Base-by-base conservation (phyloP, 2,329 filamentous ascomycete genomes). In the Purpureocillium takamizusanense region DNA sequence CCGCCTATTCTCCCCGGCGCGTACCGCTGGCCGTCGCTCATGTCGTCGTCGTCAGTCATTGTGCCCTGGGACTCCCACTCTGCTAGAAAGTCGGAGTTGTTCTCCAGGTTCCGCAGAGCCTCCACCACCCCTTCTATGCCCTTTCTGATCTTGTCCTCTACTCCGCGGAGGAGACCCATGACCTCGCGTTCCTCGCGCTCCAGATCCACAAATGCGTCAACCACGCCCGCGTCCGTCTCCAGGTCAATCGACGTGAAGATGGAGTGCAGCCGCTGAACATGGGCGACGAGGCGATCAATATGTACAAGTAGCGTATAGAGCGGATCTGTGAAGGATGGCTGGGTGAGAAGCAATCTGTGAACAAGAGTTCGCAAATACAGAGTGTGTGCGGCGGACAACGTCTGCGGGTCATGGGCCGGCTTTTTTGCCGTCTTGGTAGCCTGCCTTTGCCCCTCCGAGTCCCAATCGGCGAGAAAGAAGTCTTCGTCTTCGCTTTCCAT, bases 241-340 rank as follows among this genome's bases (percentile, higher is more conserved):
- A 94, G 73, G 55, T 95, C 88, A 28, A 87, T 70, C 1, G 83
- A 80, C 14, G 77, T 75, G 69, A 89, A 92, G 36, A 92, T 78
- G 2, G 69, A 70, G 46, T 92, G 80, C 1, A 95, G 70, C 3
- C 86, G 83, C 37, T 78, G 74, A 33, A 92, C 74, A 30, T 88
- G 77, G 0, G 86, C 82, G 18, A 86, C 78, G 10, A 95, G 78
- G 48, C 83, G 82, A 59, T 95, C 89, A n/a, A 87, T 76, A 50
- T 85, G 78, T 16, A 77, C 72, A 27, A 88, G 74, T 6, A 88
- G 70, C 7, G 70, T 66, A 52, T 84, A 81, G 0, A 89, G 65
- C 2, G 75, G 63, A 14, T 75, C 67, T 0, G 82, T 84, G 55
- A 83, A 88, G 3, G 65, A 58, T 1, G 66, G 50, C 27, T 78